These are phyloP conservation scores for Cardamine occulta DNA, from an alignment of 345 rosid genomes.

Conservation along the genomic window DNA sequence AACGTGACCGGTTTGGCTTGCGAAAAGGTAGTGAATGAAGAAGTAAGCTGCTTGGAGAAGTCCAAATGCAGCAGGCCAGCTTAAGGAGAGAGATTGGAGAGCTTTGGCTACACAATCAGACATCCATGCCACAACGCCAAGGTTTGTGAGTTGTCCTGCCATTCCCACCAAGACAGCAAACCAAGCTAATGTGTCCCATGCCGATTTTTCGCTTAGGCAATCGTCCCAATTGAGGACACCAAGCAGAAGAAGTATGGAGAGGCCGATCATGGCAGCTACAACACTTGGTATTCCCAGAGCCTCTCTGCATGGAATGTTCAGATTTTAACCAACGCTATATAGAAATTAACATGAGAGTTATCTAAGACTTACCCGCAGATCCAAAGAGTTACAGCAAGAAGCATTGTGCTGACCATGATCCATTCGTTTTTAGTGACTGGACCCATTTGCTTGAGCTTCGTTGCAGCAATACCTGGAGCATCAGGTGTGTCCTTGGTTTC, in stretches of 20 bases:
- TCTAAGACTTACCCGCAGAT: constrained; percentile 68
- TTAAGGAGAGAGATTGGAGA: constrained; percentile 72
- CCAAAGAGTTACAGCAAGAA: constrained; percentile 94
- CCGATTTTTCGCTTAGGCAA: constrained; percentile 91
- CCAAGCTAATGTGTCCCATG: constrained; percentile 99
- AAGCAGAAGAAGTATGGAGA: constrained; percentile 76
- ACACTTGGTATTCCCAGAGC: constrained; percentile 85
- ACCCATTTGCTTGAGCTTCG: constrained; percentile 80
- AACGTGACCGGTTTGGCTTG: constrained; percentile 97
- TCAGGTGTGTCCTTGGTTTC: constrained; percentile 94
- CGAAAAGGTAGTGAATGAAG: constrained; percentile 90
- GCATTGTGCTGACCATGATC: constrained; percentile 92
- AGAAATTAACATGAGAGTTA: constrained; percentile 4
- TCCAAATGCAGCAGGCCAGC: constrained; percentile 90
- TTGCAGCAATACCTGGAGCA: constrained; percentile 90
- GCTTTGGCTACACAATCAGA: constrained; percentile 69
- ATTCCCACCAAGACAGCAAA: constrained; percentile 91
- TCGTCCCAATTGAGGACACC: constrained; percentile 99
- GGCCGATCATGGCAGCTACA: constrained; percentile 94
- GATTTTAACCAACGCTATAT: neutral
- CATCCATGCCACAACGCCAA: constrained; percentile 89
- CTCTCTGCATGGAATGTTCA: constrained; percentile 56
- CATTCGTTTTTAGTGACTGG: constrained; percentile 84
- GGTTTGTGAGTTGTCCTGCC: constrained; percentile 94
- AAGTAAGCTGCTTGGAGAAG: constrained; percentile 95